Conservation (phyloP, 306 rosid species). For the Trifolium repens region DNA sequence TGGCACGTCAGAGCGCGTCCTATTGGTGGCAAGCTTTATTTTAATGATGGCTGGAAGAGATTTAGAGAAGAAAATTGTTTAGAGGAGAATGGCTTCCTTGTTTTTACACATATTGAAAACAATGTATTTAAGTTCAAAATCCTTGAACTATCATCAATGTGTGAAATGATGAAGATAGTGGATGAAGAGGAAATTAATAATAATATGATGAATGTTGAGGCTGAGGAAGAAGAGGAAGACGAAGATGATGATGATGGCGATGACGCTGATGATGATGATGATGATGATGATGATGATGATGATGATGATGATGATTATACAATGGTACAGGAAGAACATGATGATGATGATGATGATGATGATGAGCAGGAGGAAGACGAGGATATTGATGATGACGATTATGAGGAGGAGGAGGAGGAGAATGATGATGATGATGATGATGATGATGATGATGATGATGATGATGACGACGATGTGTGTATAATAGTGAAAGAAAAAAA, state of each 20-base stretch:
- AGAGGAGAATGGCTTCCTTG: background rate
- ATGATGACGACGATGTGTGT: background rate
- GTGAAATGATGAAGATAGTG: constrained; percentile 20
- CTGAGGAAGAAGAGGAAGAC: background rate
- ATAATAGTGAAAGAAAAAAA: no score
- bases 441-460: no score
- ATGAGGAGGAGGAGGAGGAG: background rate
- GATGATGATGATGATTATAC: background rate
- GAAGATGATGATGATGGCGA: background rate
- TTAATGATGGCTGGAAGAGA: no score
- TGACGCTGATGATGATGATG: no score
- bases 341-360: background rate
- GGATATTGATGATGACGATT: background rate
- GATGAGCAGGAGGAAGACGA: background rate
- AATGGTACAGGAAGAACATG: background rate
- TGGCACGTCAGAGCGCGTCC: no score
- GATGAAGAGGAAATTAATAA: background rate
- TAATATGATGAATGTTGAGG: background rate
- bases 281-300: no score
- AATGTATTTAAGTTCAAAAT: constrained; percentile 28
- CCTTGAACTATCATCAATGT: constrained; percentile 11
- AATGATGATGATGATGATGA: background rate
- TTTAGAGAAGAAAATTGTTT: no score
- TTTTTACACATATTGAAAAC: constrained; percentile 15
- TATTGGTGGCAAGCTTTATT: no score